A percentile compares a stretch with the other conserved stretches of the same genome.
These are phyloP conservation scores for Yamadazyma blattariae DNA, from an alignment of 1,139 yeast species.

Conservation along the genomic window DNA sequence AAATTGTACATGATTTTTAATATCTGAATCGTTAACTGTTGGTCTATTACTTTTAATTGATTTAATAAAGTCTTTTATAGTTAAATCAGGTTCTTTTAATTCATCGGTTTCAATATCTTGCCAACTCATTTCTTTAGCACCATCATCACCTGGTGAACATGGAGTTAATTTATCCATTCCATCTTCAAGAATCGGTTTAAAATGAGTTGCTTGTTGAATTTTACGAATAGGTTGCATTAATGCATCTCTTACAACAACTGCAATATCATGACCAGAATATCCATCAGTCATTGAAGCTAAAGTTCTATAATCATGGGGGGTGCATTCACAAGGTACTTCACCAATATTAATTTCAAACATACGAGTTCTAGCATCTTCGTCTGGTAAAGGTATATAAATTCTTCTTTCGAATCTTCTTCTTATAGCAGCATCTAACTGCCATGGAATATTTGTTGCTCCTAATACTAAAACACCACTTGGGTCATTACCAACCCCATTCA, in stretches of 20 bases:
- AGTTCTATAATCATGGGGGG: slow-evolving; percentile 67
- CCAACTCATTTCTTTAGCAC: slow-evolving; percentile 91
- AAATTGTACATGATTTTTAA: slow-evolving; percentile 79
- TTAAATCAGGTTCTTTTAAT: slow-evolving; percentile 82
- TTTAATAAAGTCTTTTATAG: slow-evolving; percentile 88
- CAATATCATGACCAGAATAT: slow-evolving; percentile 95
- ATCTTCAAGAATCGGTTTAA: slow-evolving; percentile 53
- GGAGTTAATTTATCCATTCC: slow-evolving; percentile 64
- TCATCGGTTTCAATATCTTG: slow-evolving; percentile 87
- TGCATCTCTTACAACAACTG: slow-evolving; percentile 96
- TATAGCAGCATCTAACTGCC: slow-evolving; percentile 98
- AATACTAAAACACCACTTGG: slow-evolving; percentile 87
- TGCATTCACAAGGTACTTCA: slow-evolving; percentile 77
- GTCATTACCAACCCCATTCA: slow-evolving; percentile 99
- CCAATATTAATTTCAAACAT: slow-evolving; percentile 97
- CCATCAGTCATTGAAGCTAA: slow-evolving; percentile 96
- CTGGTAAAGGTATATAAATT: slow-evolving; percentile 94
- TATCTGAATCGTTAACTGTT: slow-evolving; percentile 84
- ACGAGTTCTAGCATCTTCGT: slow-evolving; percentile 80
- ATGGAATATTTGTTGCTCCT: slow-evolving; percentile 98
- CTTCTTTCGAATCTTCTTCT: slow-evolving; percentile 95
- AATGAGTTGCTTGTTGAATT: slow-evolving; percentile 95
- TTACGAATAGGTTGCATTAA: slow-evolving; percentile 97
- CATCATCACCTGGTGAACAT: slow-evolving; percentile 92
- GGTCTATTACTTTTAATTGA: slow-evolving; percentile 92